Evolutionary conservation across 1,284 basidiomycete species (phyloP), one percentile per base, ranked within the genome.

Genomic region (Leccinum huronense): DNA sequence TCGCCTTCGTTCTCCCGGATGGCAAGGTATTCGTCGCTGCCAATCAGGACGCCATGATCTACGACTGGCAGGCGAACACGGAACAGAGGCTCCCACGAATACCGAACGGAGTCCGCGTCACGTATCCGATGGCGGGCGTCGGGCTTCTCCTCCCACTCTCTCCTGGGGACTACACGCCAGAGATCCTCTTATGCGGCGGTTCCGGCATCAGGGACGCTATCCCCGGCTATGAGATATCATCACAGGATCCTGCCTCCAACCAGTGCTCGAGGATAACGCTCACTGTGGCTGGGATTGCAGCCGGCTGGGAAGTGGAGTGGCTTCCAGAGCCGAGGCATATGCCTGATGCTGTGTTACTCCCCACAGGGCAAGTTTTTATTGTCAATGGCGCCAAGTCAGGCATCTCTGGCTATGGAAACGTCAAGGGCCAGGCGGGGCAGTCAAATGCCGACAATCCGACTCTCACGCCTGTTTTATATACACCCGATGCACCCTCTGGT

Each of bases 371-470:
- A 62, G 79, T 94, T 31, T 67, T 94, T 58, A 85, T 94, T 73
- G 82, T 93, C 65, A 94, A 94, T 71, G 92, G 91, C 11, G 93
- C 86, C 2, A 80, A 80, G 30, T 81, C 84, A 14, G 93, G 93
- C 1, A 89, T 93, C 62, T 90, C 91, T 51, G 94, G 93, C 54
- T 95, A 94, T 72, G 89, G 90, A 23, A 95, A 95, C 71, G 90
- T 92, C 64, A 74, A 79, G 62, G 75, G 83, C 71, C 89, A 86
- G 75, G 83, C 90, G 38, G 91, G 92, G 54, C 74, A 79, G 30
- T 93, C 90, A 7, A 94, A 96, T 72, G 90, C 93, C 0, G 91
- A 89, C 72, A 83, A 90, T 65, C 93, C 94, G 1, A 86, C 86
- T 54, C 80, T 90, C 64, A 83, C 82, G 0, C 90, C 94, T 16